These are phyloP conservation scores for Penicillium longicatenatum DNA, from an alignment of 495 filamentous ascomycete species.

Conservation along the genomic window DNA sequence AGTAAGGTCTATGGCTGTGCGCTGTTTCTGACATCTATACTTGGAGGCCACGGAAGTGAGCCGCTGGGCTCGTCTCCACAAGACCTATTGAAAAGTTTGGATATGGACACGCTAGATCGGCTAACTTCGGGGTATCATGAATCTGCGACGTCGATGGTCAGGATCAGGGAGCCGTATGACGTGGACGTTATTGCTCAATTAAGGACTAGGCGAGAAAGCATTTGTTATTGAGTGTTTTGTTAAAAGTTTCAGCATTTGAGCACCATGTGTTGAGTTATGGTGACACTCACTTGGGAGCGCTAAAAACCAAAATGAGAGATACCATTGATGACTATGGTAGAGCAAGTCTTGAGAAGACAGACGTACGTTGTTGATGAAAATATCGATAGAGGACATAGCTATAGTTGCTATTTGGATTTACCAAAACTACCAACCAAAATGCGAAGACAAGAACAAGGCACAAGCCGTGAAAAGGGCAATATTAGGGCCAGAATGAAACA, in stretches of 20 bases:
- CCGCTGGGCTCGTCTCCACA: neutral
- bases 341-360: neutral
- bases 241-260: no score
- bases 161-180: conserved; percentile 20
- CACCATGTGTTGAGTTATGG: no score
- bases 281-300: no score
- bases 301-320: no score
- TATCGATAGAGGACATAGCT: neutral
- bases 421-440: neutral
- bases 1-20: conserved; percentile 11
- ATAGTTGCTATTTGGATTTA: neutral
- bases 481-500: neutral
- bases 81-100: conserved; percentile 12
- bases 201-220: conserved; percentile 7
- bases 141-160: conserved; percentile 1
- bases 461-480: neutral
- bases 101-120: conserved; percentile 13
- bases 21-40: conserved; percentile 9
- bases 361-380: neutral
- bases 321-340: no score
- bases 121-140: conserved; percentile 7
- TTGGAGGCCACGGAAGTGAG: neutral
- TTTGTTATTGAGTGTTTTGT: neutral
- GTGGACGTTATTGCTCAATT: conserved; percentile 14
- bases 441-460: neutral